phyloP scores from a whole-genome alignment of 352 stramenopile species.

The Pythium pyrilobum region DNA sequence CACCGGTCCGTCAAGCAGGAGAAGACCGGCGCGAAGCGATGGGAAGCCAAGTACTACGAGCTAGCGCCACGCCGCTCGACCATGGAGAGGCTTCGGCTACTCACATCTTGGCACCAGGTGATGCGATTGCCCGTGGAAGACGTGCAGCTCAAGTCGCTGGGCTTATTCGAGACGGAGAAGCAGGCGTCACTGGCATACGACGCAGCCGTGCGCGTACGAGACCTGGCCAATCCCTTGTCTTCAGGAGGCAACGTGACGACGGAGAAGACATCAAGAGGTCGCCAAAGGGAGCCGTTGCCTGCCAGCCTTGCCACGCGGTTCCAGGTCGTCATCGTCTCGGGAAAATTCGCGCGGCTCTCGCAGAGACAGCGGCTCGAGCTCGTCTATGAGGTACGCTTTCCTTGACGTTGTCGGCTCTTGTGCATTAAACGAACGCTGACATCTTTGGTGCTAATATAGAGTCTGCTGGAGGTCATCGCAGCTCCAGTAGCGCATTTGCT shows the following conservation, averaged over 20 bases:
- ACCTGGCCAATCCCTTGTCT: constrained; percentile 22
- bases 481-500: neutral
- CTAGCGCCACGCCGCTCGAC: constrained; percentile 40
- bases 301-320: constrained; percentile 30
- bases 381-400: constrained; percentile 28
- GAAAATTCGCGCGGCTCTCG: constrained; percentile 36
- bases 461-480: neutral
- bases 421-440: too few relatives aligned
- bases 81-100: constrained; percentile 2
- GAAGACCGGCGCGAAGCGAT: constrained; percentile 42
- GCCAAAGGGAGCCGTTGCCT: constrained; percentile 15
- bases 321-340: constrained; percentile 44
- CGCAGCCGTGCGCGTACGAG: constrained; percentile 13
- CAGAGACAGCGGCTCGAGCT: constrained; percentile 43
- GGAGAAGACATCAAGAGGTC: neutral
- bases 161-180: constrained; percentile 59
- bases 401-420: neutral
- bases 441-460: too few relatives aligned
- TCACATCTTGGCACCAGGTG: constrained; percentile 30
- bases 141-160: constrained; percentile 38
- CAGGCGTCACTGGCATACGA: constrained; percentile 33
- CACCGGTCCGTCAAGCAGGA: constrained; percentile 63
- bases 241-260: too few relatives aligned
- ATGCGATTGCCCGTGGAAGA: constrained; percentile 34
- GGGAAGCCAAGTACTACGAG: constrained; percentile 58